Conservation (phyloP, 352 stramenopile genomes). For the Globisporangium abappressorium region DNA sequence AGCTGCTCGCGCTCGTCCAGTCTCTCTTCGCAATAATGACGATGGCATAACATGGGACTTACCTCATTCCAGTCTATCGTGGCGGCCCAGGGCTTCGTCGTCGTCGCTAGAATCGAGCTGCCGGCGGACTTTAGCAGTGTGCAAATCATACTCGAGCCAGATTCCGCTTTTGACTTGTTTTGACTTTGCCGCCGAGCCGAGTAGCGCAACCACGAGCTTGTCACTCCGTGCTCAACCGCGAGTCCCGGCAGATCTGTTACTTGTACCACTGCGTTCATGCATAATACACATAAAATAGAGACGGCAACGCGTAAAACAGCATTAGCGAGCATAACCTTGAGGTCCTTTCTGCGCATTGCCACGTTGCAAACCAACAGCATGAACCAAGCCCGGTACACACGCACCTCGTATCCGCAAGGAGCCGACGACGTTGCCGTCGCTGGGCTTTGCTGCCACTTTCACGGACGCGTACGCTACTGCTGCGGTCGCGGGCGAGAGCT, state of each 20-base stretch:
- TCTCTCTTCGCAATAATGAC: background rate
- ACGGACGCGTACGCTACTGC: constrained; percentile 51
- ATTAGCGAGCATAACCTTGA: background rate
- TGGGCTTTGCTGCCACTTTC: constrained; percentile 42
- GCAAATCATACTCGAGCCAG: constrained; percentile 37
- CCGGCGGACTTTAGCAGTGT: constrained; percentile 40
- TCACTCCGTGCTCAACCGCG: constrained; percentile 14
- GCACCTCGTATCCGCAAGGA: constrained; percentile 57
- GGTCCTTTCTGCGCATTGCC: background rate
- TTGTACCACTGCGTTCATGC: constrained; percentile 32
- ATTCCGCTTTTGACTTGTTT: constrained; percentile 26
- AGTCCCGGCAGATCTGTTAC: constrained; percentile 48
- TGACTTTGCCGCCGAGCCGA: constrained; percentile 20
- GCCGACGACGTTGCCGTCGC: constrained; percentile 37
- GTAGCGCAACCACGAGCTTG: constrained; percentile 59
- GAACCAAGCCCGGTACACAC: background rate
- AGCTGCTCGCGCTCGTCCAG: too few relatives aligned
- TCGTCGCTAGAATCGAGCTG: constrained; percentile 36
- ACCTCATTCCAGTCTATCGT: constrained; percentile 59
- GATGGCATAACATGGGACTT: background rate
- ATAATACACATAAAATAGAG: background rate
- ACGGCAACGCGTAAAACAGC: background rate
- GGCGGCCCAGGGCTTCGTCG: constrained; percentile 34
- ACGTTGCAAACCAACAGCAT: background rate
- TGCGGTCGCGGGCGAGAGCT: constrained; percentile 45